phyloP scores from a whole-genome alignment of 2,329 filamentous ascomycete species.

The Penicillium paneum region DNA sequence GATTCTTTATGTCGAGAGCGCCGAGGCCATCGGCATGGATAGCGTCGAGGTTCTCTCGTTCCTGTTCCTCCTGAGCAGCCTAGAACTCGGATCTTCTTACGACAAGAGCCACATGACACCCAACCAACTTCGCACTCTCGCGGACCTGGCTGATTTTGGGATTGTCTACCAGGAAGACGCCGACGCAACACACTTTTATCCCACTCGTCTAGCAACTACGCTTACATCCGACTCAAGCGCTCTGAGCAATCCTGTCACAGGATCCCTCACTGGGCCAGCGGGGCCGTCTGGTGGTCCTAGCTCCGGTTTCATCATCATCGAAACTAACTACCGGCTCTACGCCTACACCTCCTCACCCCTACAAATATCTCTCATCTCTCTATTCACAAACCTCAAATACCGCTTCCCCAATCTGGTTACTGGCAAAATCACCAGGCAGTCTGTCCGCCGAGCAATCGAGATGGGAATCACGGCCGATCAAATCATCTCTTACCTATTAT shows the following conservation, averaged over 20 bases:
- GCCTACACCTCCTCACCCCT: constrained; percentile 93
- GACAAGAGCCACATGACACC: constrained; percentile 78
- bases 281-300: constrained; percentile 31
- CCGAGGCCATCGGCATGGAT: constrained; percentile 72
- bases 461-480: constrained; percentile 93
- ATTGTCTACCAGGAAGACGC: constrained; percentile 67
- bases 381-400: constrained; percentile 83
- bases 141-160: constrained; percentile 85
- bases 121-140: constrained; percentile 82
- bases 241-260: constrained; percentile 68
- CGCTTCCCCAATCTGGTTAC: constrained; percentile 94
- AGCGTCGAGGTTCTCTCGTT: constrained; percentile 93
- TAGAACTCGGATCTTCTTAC: constrained; percentile 89
- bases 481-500: constrained; percentile 87
- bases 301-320: constrained; percentile 82
- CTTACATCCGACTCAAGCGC: constrained; percentile 74
- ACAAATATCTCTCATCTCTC: constrained; percentile 87
- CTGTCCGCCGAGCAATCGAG: constrained; percentile 79
- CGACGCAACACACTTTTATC: constrained; percentile 64
- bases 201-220: constrained; percentile 89
- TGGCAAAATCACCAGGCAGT: constrained; percentile 83
- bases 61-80: constrained; percentile 88
- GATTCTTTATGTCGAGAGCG: constrained; percentile 86
- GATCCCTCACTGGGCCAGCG: constrained; percentile 51
- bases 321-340: constrained; percentile 97